Conservation (phyloP, 441 rosid species). For the Aquilaria agallochum region DNA sequence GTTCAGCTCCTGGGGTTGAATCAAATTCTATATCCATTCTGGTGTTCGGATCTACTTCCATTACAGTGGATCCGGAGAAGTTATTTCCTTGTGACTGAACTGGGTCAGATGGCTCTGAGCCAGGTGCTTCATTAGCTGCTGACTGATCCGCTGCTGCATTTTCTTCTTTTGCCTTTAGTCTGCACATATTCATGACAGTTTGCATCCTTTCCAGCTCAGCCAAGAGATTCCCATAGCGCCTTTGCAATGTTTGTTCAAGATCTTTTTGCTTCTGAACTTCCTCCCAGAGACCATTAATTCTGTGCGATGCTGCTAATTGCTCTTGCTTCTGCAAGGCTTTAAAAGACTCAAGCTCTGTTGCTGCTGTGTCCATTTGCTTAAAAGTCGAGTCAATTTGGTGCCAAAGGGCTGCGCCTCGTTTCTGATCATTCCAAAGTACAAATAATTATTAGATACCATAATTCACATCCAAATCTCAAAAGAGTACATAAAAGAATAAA, state of each 20-base stretch:
- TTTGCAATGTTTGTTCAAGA: conserved; percentile 69
- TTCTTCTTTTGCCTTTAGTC: conserved; percentile 51
- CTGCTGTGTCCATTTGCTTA: conserved; percentile 83
- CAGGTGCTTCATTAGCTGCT: conserved; percentile 24
- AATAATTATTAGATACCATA: conserved; percentile 2
- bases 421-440: conserved; percentile 37
- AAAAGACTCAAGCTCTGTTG: conserved; percentile 91
- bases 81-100: conserved; percentile 3
- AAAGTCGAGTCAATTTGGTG: conserved; percentile 67
- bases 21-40: conserved; percentile 17
- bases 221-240: conserved; percentile 63
- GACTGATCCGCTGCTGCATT: conserved; percentile 33
- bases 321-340: conserved; percentile 92
- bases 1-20: conserved; percentile 1
- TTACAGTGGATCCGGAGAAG: too few relatives aligned
- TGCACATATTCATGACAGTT: conserved; percentile 33
- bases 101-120: conserved; percentile 19
- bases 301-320: conserved; percentile 75
- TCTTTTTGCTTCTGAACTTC: conserved; percentile 91
- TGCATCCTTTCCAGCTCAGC: conserved; percentile 57
- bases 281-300: conserved; percentile 78
- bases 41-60: too few relatives aligned
- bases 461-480: background rate
- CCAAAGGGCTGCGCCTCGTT: conserved; percentile 71
- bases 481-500: background rate